Conservation (phyloP, 352 stramenopile species). For the Peronospora farinosa region DNA sequence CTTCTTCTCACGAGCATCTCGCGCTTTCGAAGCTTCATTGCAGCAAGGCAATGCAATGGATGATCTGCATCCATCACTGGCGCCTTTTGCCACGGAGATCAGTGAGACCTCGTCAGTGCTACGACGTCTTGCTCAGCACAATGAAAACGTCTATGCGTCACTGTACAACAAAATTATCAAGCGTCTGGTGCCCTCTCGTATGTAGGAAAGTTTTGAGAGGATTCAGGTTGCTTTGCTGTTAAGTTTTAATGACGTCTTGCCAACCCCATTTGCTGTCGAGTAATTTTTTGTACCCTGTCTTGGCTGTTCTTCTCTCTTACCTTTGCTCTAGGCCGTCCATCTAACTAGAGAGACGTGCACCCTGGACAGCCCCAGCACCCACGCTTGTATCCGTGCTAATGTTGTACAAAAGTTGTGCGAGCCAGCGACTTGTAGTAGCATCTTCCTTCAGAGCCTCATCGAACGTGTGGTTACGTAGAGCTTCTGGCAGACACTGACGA, state of each 20-base stretch:
- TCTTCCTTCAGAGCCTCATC: constrained; percentile 92
- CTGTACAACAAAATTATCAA: constrained; percentile 65
- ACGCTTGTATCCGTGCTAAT: constrained; percentile 44
- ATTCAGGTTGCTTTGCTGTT: constrained; percentile 1
- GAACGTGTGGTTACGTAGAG: constrained; percentile 94
- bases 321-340: neutral
- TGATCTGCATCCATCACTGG: constrained; percentile 45
- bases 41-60: constrained; percentile 8
- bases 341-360: constrained; percentile 28
- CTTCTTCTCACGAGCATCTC: constrained; percentile 38
- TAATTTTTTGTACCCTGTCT: neutral
- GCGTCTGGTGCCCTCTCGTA: constrained; percentile 22
- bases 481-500: constrained; percentile 91
- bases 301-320: neutral
- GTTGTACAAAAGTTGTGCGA: constrained; percentile 92
- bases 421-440: constrained; percentile 93
- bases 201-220: constrained; percentile 17
- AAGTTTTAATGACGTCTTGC: constrained; percentile 14
- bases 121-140: constrained; percentile 53
- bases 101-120: constrained; percentile 26
- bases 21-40: constrained; percentile 27
- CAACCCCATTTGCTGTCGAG: constrained; percentile 13
- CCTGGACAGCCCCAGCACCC: constrained; percentile 20
- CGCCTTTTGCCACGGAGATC: constrained; percentile 44
- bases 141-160: constrained; percentile 52